A percentile compares a stretch with the other conserved stretches of the same genome.
These are phyloP conservation scores for Botrytis fragariae DNA, from an alignment of 2,329 filamentous ascomycete genomes.

Conservation along the genomic window DNA sequence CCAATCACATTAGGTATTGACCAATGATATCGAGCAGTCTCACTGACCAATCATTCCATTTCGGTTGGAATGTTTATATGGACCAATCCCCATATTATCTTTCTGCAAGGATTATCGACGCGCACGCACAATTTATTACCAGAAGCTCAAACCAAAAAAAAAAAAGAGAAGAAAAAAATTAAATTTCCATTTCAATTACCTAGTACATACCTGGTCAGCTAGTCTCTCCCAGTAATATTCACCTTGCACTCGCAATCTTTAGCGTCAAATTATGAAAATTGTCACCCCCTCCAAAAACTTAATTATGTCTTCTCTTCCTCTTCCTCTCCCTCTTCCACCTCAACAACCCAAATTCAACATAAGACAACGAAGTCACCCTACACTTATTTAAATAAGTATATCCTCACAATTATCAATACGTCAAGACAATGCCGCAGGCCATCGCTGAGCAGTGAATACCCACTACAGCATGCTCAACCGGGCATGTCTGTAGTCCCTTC, in stretches of 20 bases:
- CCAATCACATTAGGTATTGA: not conserved
- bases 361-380: conserved; percentile 68
- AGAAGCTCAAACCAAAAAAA: not conserved
- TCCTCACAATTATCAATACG: conserved; percentile 51
- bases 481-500: conserved; percentile 77
- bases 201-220: not conserved
- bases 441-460: conserved; percentile 89
- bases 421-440: conserved; percentile 74
- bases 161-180: not conserved
- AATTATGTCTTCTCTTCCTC: conserved; percentile 22
- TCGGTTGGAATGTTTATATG: not conserved
- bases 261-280: conserved; percentile 13
- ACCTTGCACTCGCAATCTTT: not conserved
- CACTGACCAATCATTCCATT: no score
- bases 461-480: conserved; percentile 64
- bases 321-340: conserved; percentile 29
- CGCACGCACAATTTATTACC: not conserved
- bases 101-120: not conserved
- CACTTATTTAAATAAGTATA: conserved; percentile 37
- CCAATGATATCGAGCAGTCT: not conserved
- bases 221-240: not conserved
- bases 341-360: conserved; percentile 29
- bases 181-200: not conserved
- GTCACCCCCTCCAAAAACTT: conserved; percentile 24
- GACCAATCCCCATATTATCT: not conserved